Base-by-base conservation (phyloP, 495 filamentous ascomycete species). In the Xylaria nigripes region DNA sequence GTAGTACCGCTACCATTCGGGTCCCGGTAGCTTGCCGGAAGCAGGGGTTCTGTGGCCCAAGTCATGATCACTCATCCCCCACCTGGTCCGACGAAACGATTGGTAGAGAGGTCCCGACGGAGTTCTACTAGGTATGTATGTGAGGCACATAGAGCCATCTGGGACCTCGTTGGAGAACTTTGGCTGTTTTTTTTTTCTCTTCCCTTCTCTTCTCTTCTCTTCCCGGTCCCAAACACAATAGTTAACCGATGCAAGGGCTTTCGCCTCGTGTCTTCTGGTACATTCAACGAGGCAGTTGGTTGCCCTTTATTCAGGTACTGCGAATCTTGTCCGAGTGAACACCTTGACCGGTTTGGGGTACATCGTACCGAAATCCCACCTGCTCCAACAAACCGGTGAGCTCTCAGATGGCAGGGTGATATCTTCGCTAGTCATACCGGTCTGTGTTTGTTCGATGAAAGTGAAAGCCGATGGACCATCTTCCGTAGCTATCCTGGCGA, bases 21-120 rank as follows among this genome's bases (percentile, higher is more conserved):
- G 38, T 8, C 49, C 24, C 27, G 49, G 32, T 47, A 27, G 51
- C 43, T 47, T 36, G 43, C 21, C 16, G 45, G 51, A 47, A 19
- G 43, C 51, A 46, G 43, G 51, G 51, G 25, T 32, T 47, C 27
- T 34, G 32, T 34, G 12, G 36, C 8, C 40, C n/a, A 40, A 21
- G 22, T 41, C 21, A 47, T 22, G 51, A n/a, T 54, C 43, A 47
- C 43, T 54, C 42, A 24, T 23, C 21, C 1, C 50, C 7, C 38
- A 25, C 50, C 50, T 12, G 15, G 42, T 21, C 38, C 30, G 16
- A 29, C 16, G 8, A 53, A 19, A 19, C 43, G 3, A 53, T 52
- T 52, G 50, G 42, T 6, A 27, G 42, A 38, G 27, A 27, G 27
- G 6, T 7, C 13, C 7, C 15, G 22, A 40, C 16, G 18, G 18